Conservation (phyloP, 2,329 filamentous ascomycete genomes). For the Paraphaeosphaeria sporulosa region DNA sequence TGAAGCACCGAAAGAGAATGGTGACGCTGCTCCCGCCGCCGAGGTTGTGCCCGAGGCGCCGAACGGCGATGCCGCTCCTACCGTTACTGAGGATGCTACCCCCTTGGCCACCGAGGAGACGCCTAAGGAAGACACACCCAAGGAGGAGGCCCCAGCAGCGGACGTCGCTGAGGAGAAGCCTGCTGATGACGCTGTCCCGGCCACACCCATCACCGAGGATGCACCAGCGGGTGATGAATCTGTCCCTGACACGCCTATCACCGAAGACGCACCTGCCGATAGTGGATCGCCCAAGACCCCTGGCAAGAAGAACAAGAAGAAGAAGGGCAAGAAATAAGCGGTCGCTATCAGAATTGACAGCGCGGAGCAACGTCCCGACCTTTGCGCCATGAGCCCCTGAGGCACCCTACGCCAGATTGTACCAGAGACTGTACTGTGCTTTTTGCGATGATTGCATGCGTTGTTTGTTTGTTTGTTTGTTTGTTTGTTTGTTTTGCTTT, state of each 20-base stretch:
- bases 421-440: neutral
- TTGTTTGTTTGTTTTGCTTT: neutral
- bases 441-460: slow-evolving; percentile 1
- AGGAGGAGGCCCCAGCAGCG: neutral
- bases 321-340: slow-evolving; percentile 9
- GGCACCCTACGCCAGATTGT: slow-evolving; percentile 6
- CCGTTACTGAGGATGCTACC: neutral
- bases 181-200: neutral
- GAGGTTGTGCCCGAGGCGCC: neutral
- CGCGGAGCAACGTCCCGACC: neutral
- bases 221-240: slow-evolving; percentile 1
- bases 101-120: neutral
- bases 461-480: no score
- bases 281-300: neutral
- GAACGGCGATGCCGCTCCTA: slow-evolving; percentile 8
- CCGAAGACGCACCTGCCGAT: slow-evolving; percentile 6
- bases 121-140: neutral
- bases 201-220: neutral
- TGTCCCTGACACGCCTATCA: slow-evolving; percentile 1
- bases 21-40: neutral
- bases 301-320: slow-evolving; percentile 6
- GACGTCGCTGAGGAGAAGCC: neutral
- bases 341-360: neutral
- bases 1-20: neutral
- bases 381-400: neutral